phyloP scores from a whole-genome alignment of 2,329 filamentous ascomycete genomes.

The Xylaria sp. region DNA sequence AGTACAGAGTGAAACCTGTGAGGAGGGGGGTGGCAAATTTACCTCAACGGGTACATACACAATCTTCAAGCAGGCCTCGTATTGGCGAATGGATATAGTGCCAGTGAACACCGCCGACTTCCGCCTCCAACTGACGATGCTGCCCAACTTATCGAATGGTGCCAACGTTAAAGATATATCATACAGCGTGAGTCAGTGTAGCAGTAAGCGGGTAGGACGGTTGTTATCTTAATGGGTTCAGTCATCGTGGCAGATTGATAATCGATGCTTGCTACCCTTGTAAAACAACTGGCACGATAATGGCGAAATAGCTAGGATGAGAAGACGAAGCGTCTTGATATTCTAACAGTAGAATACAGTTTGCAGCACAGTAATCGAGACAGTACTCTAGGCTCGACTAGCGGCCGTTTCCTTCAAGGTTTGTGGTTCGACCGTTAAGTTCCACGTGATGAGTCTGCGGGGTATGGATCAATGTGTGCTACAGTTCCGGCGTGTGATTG shows the following conservation, averaged over 20 bases:
- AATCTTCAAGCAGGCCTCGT: neutral
- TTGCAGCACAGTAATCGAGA: neutral
- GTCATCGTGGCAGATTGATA: neutral
- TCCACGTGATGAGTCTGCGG: slow-evolving; percentile 28
- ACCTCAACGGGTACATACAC: neutral
- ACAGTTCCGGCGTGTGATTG: slow-evolving; percentile 3
- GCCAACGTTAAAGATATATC: neutral
- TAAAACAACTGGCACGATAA: neutral
- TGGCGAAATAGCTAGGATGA: neutral
- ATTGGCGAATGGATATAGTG: neutral
- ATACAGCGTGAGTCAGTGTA: neutral
- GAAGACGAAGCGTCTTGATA: neutral
- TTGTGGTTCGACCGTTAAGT: slow-evolving; percentile 19
- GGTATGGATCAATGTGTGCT: slow-evolving; percentile 16
- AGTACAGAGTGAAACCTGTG: neutral
- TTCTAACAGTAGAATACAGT: neutral
- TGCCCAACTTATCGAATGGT: neutral
- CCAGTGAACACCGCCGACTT: no score
- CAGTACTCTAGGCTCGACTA: neutral
- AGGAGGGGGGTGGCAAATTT: neutral
- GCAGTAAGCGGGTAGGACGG: neutral
- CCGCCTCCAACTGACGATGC: neutral
- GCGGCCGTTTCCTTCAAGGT: neutral
- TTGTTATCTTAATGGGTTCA: neutral
- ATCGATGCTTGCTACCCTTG: neutral